phyloP scores from a whole-genome alignment of 306 rosid species.

The Luffa acutangula region DNA sequence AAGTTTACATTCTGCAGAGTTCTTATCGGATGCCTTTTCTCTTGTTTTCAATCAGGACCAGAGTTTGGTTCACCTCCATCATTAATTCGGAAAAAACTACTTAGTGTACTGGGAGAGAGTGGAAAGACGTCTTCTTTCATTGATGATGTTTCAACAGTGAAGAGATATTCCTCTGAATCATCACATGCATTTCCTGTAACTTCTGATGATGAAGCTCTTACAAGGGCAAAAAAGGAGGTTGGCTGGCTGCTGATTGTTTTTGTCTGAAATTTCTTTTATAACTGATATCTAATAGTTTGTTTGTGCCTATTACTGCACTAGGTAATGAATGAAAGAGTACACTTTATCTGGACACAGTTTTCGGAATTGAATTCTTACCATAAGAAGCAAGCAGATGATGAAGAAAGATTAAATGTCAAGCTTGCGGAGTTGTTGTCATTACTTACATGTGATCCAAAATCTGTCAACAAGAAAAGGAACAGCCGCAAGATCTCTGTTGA shows the following conservation, averaged over 20 bases:
- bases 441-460: conserved; percentile 50
- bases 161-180: conserved; percentile 64
- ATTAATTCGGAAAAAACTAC: conserved; percentile 58
- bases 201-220: conserved; percentile 83
- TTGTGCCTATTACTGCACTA: conserved; percentile 24
- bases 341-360: conserved; percentile 90
- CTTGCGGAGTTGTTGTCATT: conserved; percentile 78
- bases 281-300: neutral
- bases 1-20: neutral
- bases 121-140: conserved; percentile 65
- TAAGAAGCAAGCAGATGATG: conserved; percentile 65
- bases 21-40: conserved; percentile 6
- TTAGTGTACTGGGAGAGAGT: conserved; percentile 54
- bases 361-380: conserved; percentile 68
- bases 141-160: conserved; percentile 71
- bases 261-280: neutral
- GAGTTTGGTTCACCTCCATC: conserved; percentile 80
- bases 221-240: conserved; percentile 73
- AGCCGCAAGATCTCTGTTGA: conserved; percentile 37
- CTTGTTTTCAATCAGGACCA: conserved; percentile 53
- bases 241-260: conserved; percentile 7
- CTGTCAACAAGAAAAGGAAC: conserved; percentile 32
- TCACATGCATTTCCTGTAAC: conserved; percentile 70
- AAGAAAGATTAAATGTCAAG: conserved; percentile 53
- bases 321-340: conserved; percentile 75